Base-by-base conservation (phyloP, 305 asterid species). In the Plantago coronopus region DNA sequence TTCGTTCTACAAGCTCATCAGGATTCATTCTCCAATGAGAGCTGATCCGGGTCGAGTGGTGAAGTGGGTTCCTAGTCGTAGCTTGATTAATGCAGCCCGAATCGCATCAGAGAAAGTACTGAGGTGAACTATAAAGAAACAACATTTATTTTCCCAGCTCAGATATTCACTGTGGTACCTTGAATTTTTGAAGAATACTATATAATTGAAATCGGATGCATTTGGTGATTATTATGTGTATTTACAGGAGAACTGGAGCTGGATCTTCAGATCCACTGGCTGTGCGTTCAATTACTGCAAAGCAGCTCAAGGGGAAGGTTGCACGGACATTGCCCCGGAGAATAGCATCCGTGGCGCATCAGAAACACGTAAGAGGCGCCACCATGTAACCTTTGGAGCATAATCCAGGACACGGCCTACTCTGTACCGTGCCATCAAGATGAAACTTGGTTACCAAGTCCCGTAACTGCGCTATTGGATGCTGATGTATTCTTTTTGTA, bases 1-100 rank as follows among this genome's bases (percentile, higher is more conserved):
- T 51, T 9, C 63, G 48, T 54, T 57, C 25, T 51, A 18, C 57
- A 77, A 94, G 97, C 96, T 89, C 71, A 80, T 94, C 69, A 94
- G 82, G 73, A 94, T 94, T 76, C 97, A 89, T 79, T 94, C 99
- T 64, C 99, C 99, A 50, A 89, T 89, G 97, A 81, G 99, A 40
- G 78, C 91, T 16, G 89, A 94, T 82, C 95, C 93, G 70, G 79
- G 83, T 61, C 88, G 95, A 69, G 78, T 66, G 43, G 86, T 94
- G 74, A 84, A 85, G 76, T 89, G 84, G 84, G 81, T 87, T 3
- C 96, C 99, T 3, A 85, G 86, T 75, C 87, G 60, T 59, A 78
- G 82, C 62, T 64, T 79, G 64, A 79, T 89, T 38, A 64, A 76
- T 48, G 94, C 96, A 57, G 95, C 99, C 70, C 88, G 95, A 67